Base-by-base conservation (phyloP, 1,284 basidiomycete species). In the Xerocomus amazonicus region DNA sequence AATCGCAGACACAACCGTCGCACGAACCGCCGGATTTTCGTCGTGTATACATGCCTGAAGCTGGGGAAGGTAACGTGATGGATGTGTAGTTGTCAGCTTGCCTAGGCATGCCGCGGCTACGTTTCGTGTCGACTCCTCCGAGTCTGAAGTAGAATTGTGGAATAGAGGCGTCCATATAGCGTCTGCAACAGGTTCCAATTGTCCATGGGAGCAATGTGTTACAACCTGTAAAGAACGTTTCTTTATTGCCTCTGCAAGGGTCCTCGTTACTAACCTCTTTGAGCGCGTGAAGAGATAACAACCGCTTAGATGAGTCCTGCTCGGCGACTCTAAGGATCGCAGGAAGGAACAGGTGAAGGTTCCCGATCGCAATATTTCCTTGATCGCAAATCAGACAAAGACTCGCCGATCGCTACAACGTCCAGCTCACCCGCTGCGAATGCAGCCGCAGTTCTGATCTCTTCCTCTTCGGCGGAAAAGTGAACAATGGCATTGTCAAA, bases 91-190 rank as follows among this genome's bases (percentile, higher is more conserved):
- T 0, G 94, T 96, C 37, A 99, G 76, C 67, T 97, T 95, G 41
- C 96, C 97, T 16, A 99, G 79, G 66, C 96, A 99, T 17, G 97
- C 95, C 40, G 96, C 94, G 31, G 93, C 92, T 50, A 98, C 91
- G 65, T 96, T 97, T 48, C 95, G 77, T 3, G 92, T 89, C 4
- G 88, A 90, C 67, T 98, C 96, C 58, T 97, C 93, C 13, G 90
- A 80, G 54, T 81, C 84, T 2, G 63, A 66, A 53, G 87, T 80
- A 12, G 90, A 90, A 65, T 90, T 86, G 61, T 89, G 83, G 66
- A 97, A 95, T 14, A 96, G 77, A 0, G 95, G 93, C 4, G 77
- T 77, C 97, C 97, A 99, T 10, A 98, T 80, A 16, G 80, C 71
- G 48, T 96, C 91, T 2, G 94, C 92, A 32, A 97, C 82, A 23